Evolutionary conservation across 2,329 filamentous ascomycete species (phyloP).

Genomic region (Aspergillus sp.): DNA sequence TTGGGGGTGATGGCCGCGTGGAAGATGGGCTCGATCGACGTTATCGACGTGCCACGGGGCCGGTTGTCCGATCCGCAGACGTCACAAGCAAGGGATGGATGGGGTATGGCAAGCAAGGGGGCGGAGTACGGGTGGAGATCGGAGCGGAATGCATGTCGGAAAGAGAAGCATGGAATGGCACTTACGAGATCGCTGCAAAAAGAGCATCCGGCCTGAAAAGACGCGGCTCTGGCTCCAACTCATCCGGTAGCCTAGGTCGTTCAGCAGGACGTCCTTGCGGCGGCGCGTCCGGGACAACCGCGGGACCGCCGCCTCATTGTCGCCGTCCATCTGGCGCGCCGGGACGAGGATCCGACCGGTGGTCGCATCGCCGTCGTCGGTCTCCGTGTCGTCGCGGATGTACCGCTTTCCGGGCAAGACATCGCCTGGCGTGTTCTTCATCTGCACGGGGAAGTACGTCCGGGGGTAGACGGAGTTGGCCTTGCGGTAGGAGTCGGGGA

Average conservation of each 20-base stretch:
- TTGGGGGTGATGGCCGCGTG: conserved; percentile 4
- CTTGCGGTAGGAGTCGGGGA: conserved; percentile 92
- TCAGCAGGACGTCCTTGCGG: conserved; percentile 82
- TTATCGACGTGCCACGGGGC: background rate
- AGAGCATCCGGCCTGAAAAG: conserved; percentile 81
- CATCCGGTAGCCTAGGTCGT: conserved; percentile 92
- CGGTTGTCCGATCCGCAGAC: conserved; percentile 4
- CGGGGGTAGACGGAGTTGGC: conserved; percentile 86
- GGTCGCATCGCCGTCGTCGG: conserved; percentile 39
- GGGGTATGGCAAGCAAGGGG: background rate
- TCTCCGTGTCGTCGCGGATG: conserved; percentile 67
- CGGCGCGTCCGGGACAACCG: conserved; percentile 68
- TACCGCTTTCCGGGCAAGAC: conserved; percentile 69
- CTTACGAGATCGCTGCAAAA: conserved; percentile 88
- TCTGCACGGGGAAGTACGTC: conserved; percentile 88
- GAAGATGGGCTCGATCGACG: background rate
- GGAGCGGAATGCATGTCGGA: background rate
- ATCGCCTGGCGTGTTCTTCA: conserved; percentile 79
- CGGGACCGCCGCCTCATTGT: conserved; percentile 73
- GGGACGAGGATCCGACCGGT: conserved; percentile 55
- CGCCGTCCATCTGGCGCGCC: conserved; percentile 64
- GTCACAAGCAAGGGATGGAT: conserved; percentile 10
- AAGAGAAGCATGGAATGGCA: conserved; percentile 28
- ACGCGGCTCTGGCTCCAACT: conserved; percentile 93
- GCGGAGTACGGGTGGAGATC: background rate